A percentile compares a stretch with the other conserved stretches of the same genome.
Evolutionary conservation across 2,329 filamentous ascomycete species (phyloP).

Genomic region (Botrytis elliptica): DNA sequence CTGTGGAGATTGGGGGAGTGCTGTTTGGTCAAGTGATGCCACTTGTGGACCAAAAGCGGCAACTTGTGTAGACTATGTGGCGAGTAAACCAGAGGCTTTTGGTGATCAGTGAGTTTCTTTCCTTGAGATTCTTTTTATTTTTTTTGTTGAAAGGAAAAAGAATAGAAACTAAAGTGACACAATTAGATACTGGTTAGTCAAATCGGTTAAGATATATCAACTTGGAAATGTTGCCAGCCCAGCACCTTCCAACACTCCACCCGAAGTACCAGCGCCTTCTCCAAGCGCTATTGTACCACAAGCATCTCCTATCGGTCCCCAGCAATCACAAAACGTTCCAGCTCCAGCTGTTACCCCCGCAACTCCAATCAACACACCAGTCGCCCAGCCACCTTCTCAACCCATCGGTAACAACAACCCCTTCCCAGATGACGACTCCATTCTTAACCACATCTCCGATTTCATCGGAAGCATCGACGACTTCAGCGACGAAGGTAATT

Average conservation of each 20-base stretch:
- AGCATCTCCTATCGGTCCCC: not conserved
- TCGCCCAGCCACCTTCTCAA: too few relatives aligned
- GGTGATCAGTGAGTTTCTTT: conserved; percentile 55
- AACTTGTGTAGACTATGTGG: conserved; percentile 72
- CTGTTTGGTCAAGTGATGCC: conserved; percentile 46
- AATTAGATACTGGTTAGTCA: not conserved
- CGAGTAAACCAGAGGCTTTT: conserved; percentile 68
- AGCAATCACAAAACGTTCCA: not conserved
- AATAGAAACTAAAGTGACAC: not conserved
- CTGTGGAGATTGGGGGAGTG: conserved; percentile 82
- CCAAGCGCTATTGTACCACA: not conserved
- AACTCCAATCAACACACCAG: not conserved
- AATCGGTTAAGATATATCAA: conserved; percentile 6
- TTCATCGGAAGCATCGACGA: not conserved
- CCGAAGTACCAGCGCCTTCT: not conserved
- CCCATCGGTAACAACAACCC: not conserved
- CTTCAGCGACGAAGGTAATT: not conserved
- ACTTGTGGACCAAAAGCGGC: conserved; percentile 49
- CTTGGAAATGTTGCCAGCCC: not conserved
- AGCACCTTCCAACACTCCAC: not conserved
- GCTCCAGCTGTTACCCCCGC: not conserved
- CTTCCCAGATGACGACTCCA: not conserved
- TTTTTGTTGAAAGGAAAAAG: not conserved
- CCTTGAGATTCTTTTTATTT: rapidly evolving
- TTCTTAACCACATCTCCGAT: not conserved